These are phyloP conservation scores for Rhizopus sp. DNA, from an alignment of 371 early-diverging fungal genomes.

Conservation along the genomic window DNA sequence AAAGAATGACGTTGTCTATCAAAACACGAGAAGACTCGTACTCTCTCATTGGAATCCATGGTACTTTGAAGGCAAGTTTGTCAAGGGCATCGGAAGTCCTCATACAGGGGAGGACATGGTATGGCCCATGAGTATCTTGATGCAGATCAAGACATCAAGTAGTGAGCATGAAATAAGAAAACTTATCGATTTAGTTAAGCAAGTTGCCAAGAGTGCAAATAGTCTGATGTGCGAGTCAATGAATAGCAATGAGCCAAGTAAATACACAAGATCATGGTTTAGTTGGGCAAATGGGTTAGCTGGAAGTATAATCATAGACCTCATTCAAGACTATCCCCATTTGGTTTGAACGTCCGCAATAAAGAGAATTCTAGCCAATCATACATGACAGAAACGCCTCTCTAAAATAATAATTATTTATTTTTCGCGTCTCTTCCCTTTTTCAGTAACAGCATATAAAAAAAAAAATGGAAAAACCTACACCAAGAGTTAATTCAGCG, in stretches of 20 bases:
- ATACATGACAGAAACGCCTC: too few relatives aligned
- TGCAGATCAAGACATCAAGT: conserved; percentile 40
- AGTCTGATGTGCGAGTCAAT: conserved; percentile 55
- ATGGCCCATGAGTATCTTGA: conserved; percentile 41
- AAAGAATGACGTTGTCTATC: conserved; percentile 47
- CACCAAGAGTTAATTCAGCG: conserved; percentile 63
- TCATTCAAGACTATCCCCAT: conserved; percentile 30
- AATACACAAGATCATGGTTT: conserved; percentile 54
- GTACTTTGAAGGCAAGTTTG: conserved; percentile 53
- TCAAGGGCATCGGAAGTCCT: conserved; percentile 60
- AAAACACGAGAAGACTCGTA: conserved; percentile 51
- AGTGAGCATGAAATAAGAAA: conserved; percentile 36
- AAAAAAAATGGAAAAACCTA: conserved; percentile 66
- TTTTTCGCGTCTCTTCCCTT: background rate
- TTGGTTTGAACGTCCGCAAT: conserved; percentile 9
- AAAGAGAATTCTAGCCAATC: background rate
- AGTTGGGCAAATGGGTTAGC: conserved; percentile 60
- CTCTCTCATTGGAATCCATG: conserved; percentile 61
- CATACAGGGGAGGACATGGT: conserved; percentile 47
- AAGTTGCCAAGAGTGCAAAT: conserved; percentile 33
- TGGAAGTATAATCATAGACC: conserved; percentile 43
- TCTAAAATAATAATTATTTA: too few relatives aligned
- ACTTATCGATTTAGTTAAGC: conserved; percentile 39
- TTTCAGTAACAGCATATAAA: background rate
- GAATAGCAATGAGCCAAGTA: conserved; percentile 34